phyloP scores from a whole-genome alignment of 2,329 filamentous ascomycete genomes.

The Fusarium begoniae region DNA sequence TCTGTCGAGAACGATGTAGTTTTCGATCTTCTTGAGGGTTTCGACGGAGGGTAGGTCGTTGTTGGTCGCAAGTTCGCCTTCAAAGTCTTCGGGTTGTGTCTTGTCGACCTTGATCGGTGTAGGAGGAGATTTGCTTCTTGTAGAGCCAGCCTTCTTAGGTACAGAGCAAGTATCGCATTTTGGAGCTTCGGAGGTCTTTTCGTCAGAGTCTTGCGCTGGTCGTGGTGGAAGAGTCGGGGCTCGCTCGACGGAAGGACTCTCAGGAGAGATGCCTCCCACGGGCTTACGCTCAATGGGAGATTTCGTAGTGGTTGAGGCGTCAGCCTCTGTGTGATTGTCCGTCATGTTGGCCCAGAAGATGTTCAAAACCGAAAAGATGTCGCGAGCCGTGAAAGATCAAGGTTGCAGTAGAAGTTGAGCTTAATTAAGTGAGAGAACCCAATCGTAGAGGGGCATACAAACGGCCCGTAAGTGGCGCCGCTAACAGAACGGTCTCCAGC shows the following conservation, averaged over 20 bases:
- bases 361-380: background rate
- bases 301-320: constrained; percentile 1
- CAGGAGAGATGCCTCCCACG: constrained; percentile 8
- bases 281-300: constrained; percentile 20
- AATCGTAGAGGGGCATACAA: constrained; percentile 17
- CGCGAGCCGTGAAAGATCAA: background rate
- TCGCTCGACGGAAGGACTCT: constrained; percentile 9
- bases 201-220: constrained; percentile 3
- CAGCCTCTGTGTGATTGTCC: constrained; percentile 19
- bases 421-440: background rate
- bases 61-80: constrained; percentile 63
- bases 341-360: constrained; percentile 10
- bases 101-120: constrained; percentile 49
- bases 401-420: background rate
- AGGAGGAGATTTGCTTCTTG: constrained; percentile 33
- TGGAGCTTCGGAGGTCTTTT: constrained; percentile 14
- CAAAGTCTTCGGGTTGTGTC: constrained; percentile 60
- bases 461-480: constrained; percentile 32
- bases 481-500: constrained; percentile 30
- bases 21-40: constrained; percentile 61
- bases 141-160: constrained; percentile 28
- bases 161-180: constrained; percentile 18
- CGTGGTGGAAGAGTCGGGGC: constrained; percentile 20
- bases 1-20: constrained; percentile 68
- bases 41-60: constrained; percentile 63